A percentile compares a stretch with the other conserved stretches of the same genome.
Conservation (phyloP, 345 rosid genomes). For the Salix udensis region DNA sequence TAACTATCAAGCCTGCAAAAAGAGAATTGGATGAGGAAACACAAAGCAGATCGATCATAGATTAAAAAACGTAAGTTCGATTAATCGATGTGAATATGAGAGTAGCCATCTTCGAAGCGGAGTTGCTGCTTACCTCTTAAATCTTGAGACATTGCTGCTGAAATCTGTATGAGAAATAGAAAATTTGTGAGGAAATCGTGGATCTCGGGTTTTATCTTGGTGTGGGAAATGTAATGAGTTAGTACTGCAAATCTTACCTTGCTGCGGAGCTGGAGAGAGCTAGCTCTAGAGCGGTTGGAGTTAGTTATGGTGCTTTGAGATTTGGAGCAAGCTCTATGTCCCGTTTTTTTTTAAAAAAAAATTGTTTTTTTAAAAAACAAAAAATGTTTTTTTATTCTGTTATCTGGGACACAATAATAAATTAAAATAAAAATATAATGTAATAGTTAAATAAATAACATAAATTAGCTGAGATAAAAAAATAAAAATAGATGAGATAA, state of each 20-base stretch:
- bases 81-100: background rate
- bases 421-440: no score
- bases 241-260: background rate
- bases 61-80: background rate
- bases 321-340: background rate
- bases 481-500: no score
- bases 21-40: no score
- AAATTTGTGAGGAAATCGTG: background rate
- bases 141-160: no score
- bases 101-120: background rate
- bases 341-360: no score
- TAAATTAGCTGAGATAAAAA: no score
- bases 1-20: background rate
- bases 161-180: background rate
- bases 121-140: background rate
- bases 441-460: no score
- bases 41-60: background rate
- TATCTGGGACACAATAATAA: background rate
- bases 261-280: background rate
- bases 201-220: background rate
- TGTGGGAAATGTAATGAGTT: background rate
- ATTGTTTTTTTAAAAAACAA: accelerated
- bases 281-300: background rate
- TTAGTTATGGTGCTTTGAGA: background rate
- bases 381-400: background rate